These are phyloP conservation scores for Zygoascus biomembranicola DNA, from an alignment of 805 yeast species.

Conservation along the genomic window DNA sequence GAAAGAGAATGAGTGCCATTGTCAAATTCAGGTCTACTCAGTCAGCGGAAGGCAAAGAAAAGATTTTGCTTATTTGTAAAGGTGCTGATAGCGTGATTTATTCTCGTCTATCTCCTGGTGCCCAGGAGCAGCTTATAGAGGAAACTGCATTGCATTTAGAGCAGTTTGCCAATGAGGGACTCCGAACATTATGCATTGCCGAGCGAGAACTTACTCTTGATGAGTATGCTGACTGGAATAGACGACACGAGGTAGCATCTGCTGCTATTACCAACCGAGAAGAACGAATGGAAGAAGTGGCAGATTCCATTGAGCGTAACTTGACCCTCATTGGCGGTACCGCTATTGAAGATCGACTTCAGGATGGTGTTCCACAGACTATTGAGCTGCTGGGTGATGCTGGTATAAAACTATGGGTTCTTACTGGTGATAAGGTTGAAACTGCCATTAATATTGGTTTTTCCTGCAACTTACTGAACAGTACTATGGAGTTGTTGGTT, in stretches of 20 bases:
- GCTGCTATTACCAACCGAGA: slow-evolving; percentile 56
- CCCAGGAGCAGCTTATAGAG: slow-evolving; percentile 39
- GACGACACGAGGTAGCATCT: slow-evolving; percentile 49
- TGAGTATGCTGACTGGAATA: slow-evolving; percentile 47
- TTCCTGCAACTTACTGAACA: slow-evolving; percentile 66
- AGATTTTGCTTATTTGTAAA: slow-evolving; percentile 48
- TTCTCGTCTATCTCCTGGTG: slow-evolving; percentile 35
- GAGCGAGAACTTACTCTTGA: slow-evolving; percentile 42
- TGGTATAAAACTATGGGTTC: slow-evolving; percentile 77
- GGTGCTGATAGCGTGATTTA: slow-evolving; percentile 81
- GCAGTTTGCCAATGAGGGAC: slow-evolving; percentile 70
- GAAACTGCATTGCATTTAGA: slow-evolving; percentile 65
- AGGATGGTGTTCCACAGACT: slow-evolving; percentile 72
- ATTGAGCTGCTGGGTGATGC: slow-evolving; percentile 62
- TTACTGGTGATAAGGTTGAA: slow-evolving; percentile 79
- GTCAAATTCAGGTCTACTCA: slow-evolving; percentile 35
- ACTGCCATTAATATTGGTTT: slow-evolving; percentile 87
- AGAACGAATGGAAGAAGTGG: slow-evolving; percentile 46
- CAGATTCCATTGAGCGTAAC: slow-evolving; percentile 53
- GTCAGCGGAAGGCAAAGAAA: slow-evolving; percentile 19
- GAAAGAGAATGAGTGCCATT: slow-evolving; percentile 75
- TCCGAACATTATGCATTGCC: slow-evolving; percentile 72
- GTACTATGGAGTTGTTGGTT: slow-evolving; percentile 61
- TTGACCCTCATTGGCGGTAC: slow-evolving; percentile 66
- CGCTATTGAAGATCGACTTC: slow-evolving; percentile 74